phyloP scores from a whole-genome alignment of 2,329 filamentous ascomycete species.

The Helotiales sp. region DNA sequence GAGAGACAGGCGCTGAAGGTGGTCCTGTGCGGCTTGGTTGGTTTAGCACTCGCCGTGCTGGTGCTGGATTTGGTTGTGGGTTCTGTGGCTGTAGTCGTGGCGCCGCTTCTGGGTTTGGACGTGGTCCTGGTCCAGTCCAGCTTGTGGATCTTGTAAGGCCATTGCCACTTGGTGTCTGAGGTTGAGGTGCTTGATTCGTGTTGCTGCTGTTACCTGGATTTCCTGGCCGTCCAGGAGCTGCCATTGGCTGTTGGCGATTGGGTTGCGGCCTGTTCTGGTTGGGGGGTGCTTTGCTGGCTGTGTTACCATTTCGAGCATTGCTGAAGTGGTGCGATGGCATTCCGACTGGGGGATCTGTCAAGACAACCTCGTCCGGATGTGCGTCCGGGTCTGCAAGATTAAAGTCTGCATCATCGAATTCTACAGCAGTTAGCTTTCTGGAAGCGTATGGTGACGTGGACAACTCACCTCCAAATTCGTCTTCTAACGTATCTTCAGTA shows the following conservation, averaged over 20 bases:
- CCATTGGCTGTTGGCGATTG: constrained; percentile 27
- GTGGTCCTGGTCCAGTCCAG: constrained; percentile 19
- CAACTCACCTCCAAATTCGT: constrained; percentile 55
- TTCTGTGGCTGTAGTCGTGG: constrained; percentile 14
- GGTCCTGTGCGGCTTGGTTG: constrained; percentile 33
- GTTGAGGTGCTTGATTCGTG: constrained; percentile 21
- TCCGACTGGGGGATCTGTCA: constrained; percentile 46
- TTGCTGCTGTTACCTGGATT: constrained; percentile 18
- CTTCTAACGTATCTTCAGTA: constrained; percentile 45
- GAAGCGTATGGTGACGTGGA: constrained; percentile 20
- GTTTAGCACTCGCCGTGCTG: constrained; percentile 31
- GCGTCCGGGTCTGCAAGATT: constrained; percentile 62
- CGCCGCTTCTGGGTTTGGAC: constrained; percentile 19
- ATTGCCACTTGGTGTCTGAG: constrained; percentile 34
- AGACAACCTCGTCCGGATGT: constrained; percentile 74
- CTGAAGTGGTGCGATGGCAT: constrained; percentile 24
- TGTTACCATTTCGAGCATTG: constrained; percentile 18
- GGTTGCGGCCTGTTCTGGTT: constrained; percentile 34
- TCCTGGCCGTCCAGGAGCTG: constrained; percentile 31
- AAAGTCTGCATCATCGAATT: constrained; percentile 78
- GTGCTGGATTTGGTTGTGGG: constrained; percentile 10
- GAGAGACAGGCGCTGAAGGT: constrained; percentile 30
- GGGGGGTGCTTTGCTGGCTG: constrained; percentile 13
- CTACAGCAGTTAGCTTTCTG: constrained; percentile 44
- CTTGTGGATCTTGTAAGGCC: constrained; percentile 30